Evolutionary conservation across 768 basidiomycete genomes (phyloP).

Genomic region (Ramaria sp.): DNA sequence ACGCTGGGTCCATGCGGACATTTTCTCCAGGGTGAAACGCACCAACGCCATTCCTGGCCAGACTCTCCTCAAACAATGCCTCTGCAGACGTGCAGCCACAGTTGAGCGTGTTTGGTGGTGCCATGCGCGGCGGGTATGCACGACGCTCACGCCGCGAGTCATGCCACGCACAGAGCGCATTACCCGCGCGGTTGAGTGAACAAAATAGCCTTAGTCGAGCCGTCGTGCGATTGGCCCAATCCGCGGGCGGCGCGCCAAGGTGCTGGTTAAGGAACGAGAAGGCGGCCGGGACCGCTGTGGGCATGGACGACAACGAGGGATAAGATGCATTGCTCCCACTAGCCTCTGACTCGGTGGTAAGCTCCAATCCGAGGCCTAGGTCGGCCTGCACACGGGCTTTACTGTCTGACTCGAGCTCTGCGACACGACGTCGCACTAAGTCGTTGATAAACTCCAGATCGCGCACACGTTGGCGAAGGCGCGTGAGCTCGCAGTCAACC

Average conservation of each 20-base stretch:
- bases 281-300: conserved; percentile 14
- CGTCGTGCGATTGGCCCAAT: conserved; percentile 68
- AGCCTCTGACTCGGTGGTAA: too few species aligned
- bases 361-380: too few species aligned
- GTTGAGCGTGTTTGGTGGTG: conserved; percentile 68
- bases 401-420: too few species aligned
- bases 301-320: too few species aligned
- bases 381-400: too few species aligned
- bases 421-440: too few species aligned
- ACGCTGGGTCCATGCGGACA: conserved; percentile 82
- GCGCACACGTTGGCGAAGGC: too few species aligned
- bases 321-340: too few species aligned
- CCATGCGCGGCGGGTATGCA: conserved; percentile 66
- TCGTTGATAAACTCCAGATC: too few species aligned
- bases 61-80: conserved; percentile 79
- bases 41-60: conserved; percentile 68
- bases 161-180: conserved; percentile 85
- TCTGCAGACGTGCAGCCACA: conserved; percentile 80
- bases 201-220: conserved; percentile 63
- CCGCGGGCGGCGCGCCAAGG: conserved; percentile 34
- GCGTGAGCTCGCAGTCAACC: too few species aligned
- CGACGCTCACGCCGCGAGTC: conserved; percentile 80
- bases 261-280: conserved; percentile 24
- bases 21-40: conserved; percentile 76
- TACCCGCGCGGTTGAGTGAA: conserved; percentile 77